Evolutionary conservation across 2,329 filamentous ascomycete genomes (phyloP), one percentile per base, ranked within the genome.

Genomic region (Diaporthe sp.): DNA sequence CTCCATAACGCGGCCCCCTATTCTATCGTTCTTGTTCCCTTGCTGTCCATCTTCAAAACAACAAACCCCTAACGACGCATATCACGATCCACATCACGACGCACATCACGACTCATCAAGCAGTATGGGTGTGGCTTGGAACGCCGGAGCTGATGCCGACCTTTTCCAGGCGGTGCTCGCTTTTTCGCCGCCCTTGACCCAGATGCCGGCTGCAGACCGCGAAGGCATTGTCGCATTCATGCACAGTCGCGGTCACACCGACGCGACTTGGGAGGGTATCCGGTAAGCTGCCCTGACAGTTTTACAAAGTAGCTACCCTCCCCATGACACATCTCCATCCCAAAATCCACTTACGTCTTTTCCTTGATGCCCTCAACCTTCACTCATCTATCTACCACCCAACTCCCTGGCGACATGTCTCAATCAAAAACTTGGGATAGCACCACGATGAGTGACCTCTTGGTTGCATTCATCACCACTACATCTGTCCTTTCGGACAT

Each of bases 101-200:
- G 7, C 39, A 15, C 20, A 39, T 28, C 42, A 68, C 49, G n/a
- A 42, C 34, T 13, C n/a, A 55, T 39, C 13, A 13, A 70, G 34
- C 13, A 68, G 57, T 1, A 83, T 83, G 81, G 79, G 80, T 25
- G 63, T 78, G 53, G 77, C 79, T 65, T 83, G 82, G 82, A 81
- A 82, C 17, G 75, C 77, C 13, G 77, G 81, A 10, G 78, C 83
- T 4, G 74, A 78, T 6, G 75, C 79, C 9, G 80, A 80, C 71
- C 78, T 84, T 5, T 81, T 83, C 57, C 74, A 79, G 72, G 79
- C 80, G 20, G 73, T 82, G 55, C 71, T 82, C 20, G 70, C 17
- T 22, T 68, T 53, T 7, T 31, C 58, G 39, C 76, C 55, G 34
- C 57, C 39, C 8, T 15, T 75, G n/a, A 47, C 57, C 49, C 53